A percentile compares a stretch with the other conserved stretches of the same genome.
phyloP scores from a whole-genome alignment of 208 protist species.

The Leptomonas seymouri region DNA sequence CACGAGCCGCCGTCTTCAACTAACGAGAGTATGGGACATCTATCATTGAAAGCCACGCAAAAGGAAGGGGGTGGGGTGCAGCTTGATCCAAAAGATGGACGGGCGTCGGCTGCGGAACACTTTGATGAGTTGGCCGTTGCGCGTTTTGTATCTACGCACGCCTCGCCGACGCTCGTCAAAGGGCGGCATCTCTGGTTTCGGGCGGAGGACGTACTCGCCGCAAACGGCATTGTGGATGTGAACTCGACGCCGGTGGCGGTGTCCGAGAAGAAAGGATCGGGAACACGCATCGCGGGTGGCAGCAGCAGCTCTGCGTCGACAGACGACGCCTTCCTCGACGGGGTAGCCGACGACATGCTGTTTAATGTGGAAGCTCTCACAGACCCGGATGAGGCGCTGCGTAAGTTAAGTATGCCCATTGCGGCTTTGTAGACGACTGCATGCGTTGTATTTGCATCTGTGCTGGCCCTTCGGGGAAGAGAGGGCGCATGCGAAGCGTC shows the following conservation, averaged over 20 bases:
- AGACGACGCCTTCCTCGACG: background rate
- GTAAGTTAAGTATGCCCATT: constrained; percentile 16
- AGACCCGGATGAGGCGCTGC: constrained; percentile 49
- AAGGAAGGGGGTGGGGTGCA: background rate
- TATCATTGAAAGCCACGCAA: background rate
- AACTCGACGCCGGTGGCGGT: constrained; percentile 76
- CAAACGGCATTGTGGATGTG: constrained; percentile 70
- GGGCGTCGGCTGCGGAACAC: background rate
- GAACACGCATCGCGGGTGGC: background rate
- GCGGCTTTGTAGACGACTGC: background rate
- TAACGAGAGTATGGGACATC: background rate
- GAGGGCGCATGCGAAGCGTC: too few relatives aligned
- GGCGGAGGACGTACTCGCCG: constrained; percentile 63
- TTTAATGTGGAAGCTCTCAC: constrained; percentile 70
- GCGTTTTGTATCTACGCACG: constrained; percentile 16
- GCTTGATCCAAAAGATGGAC: background rate
- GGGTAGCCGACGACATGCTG: background rate
- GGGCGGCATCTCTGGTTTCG: constrained; percentile 60
- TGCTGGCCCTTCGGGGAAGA: too few relatives aligned
- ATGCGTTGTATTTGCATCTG: too few relatives aligned
- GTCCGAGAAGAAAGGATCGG: background rate
- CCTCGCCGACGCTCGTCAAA: constrained; percentile 13
- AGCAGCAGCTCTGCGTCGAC: background rate
- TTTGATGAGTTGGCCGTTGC: constrained; percentile 6
- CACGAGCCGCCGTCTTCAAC: background rate